phyloP scores from a whole-genome alignment of 192 early-diverging fungal genomes.

The Backusella parvicylindrica region DNA sequence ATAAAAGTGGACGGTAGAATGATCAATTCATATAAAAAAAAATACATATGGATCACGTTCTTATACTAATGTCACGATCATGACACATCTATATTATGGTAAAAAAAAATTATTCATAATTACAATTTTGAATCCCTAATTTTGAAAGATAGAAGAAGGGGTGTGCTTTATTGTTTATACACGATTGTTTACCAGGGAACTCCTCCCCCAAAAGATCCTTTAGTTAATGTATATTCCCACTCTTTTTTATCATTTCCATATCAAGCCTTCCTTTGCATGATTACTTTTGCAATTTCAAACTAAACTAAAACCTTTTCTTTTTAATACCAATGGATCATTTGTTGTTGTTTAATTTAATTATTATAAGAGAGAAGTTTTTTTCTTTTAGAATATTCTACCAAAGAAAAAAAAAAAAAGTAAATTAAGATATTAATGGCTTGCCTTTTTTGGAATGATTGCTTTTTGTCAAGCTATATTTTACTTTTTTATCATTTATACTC shows the following conservation, averaged over 20 bases:
- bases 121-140: too few species aligned
- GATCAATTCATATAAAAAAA: background rate
- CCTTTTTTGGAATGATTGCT: background rate
- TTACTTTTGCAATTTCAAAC: background rate
- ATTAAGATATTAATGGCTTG: background rate
- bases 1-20: background rate
- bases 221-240: too few species aligned
- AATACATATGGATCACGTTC: background rate
- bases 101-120: too few species aligned
- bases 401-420: background rate
- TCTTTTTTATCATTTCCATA: background rate
- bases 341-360: background rate
- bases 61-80: background rate
- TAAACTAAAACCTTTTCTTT: background rate
- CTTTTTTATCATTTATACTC: background rate
- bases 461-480: background rate
- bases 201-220: too few species aligned
- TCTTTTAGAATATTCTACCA: background rate
- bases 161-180: background rate
- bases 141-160: background rate
- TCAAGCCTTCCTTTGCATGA: background rate
- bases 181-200: too few species aligned
- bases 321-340: background rate
- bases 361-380: background rate
- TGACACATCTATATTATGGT: too few species aligned